Base-by-base conservation (phyloP, 306 rosid species). In the Senna tora region DNA sequence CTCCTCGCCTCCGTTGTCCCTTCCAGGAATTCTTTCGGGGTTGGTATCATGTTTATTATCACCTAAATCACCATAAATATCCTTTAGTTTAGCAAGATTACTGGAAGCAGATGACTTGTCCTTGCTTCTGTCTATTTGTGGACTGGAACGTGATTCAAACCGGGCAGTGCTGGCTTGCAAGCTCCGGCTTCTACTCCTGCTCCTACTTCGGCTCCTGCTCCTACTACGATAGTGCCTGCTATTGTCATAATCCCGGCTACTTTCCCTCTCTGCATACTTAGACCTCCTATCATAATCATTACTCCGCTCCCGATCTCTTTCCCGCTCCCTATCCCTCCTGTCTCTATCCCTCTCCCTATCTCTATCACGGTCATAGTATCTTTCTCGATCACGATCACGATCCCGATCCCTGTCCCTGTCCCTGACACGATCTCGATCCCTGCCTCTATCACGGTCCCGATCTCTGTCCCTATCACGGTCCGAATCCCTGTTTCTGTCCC, bases 71-170 rank as follows among this genome's bases (percentile, higher is more conserved):
- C 99, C 99, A 58, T 95, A 95, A 42, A 95, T 84, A 76, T 95
- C 96, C 78, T 87, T 85, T 22, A 95, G 92, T 78, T 89, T 91
- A 15, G 99, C 99, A 43, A 95, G 88, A 84, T 95, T 95, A 82
- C 88, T 89, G 47, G 97, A 88, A 49, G 84, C 82, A 36, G 89
- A 81, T 21, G 84, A 51, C 86, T 76, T 91, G 30, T 78, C 47
- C 67, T 84, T 90, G 61, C 69, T 74, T 20, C 50, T 95, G 5
- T 85, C 91, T 74, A 80, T 75, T 11, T n/a, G 91, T 10, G 94
- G 94, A 80, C 91, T 87, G 4, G 75, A 73, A 32, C 28, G 83
- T 7, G 79, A 74, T 52, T 82, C 86, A n/a, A 52, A 9, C 43
- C 74, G 70, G 43, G 79, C 79, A 36, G 81, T 47, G 78, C 80